Evolutionary conservation across 495 filamentous ascomycete species (phyloP).

Genomic region (Cairneyella variabilis): DNA sequence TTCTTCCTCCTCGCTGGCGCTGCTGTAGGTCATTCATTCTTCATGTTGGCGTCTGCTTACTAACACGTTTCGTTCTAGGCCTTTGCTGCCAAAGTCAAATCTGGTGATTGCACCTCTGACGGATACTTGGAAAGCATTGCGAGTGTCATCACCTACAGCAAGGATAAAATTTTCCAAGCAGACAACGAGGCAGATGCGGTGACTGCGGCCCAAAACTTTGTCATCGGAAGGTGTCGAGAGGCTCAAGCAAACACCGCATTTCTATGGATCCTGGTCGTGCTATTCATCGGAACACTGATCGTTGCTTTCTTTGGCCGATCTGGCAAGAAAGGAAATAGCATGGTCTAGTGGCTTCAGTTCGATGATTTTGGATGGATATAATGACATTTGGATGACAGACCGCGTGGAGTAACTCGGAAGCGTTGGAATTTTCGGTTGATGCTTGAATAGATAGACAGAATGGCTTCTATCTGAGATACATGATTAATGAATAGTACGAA

Average conservation of each 20-base stretch:
- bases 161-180: background rate
- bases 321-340: slow-evolving; percentile 7
- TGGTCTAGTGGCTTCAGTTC: slow-evolving; percentile 2
- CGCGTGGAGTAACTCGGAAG: too few species aligned
- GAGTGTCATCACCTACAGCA: background rate
- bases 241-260: slow-evolving; percentile 22
- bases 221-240: slow-evolving; percentile 8
- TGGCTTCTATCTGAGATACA: background rate
- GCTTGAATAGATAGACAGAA: too few species aligned
- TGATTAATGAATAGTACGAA: background rate
- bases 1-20: slow-evolving; percentile 48
- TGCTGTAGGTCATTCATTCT: slow-evolving; percentile 41
- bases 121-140: background rate
- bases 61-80: slow-evolving; percentile 8
- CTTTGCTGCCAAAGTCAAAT: slow-evolving; percentile 12
- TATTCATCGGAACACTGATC: slow-evolving; percentile 3
- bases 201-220: background rate
- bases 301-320: slow-evolving; percentile 2
- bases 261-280: slow-evolving; percentile 16
- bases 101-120: slow-evolving; percentile 10
- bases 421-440: too few species aligned
- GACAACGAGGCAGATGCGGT: background rate
- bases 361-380: background rate
- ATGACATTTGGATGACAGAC: too few species aligned
- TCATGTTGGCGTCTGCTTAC: background rate